phyloP scores from a whole-genome alignment of 2,329 filamentous ascomycete genomes.

The Sclerotiophoma versabilis region DNA sequence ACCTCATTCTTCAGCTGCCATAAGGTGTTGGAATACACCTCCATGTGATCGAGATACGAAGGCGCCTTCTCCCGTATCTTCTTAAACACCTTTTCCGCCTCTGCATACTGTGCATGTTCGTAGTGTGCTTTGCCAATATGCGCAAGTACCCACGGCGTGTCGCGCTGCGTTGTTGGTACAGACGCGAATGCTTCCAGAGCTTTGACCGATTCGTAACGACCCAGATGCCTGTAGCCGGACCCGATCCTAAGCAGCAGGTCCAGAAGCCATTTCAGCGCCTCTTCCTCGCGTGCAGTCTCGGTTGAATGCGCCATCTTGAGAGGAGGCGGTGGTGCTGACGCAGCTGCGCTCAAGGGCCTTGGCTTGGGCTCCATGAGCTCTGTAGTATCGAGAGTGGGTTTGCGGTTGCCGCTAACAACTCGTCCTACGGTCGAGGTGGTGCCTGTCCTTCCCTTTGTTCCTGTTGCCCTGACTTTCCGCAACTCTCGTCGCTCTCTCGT shows the following conservation, averaged over 20 bases:
- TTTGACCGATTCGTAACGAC: constrained; percentile 79
- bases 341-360: constrained; percentile 47
- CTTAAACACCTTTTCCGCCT: constrained; percentile 86
- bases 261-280: constrained; percentile 77
- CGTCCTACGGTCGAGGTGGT: constrained; percentile 78
- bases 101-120: constrained; percentile 84
- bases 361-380: constrained; percentile 72
- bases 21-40: constrained; percentile 97
- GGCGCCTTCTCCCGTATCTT: constrained; percentile 81
- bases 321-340: constrained; percentile 30
- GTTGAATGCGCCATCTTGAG: constrained; percentile 52
- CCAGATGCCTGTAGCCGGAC: constrained; percentile 77
- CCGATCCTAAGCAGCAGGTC: constrained; percentile 84
- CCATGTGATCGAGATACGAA: constrained; percentile 90
- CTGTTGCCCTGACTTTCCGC: constrained; percentile 83
- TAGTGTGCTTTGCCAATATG: constrained; percentile 91
- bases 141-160: constrained; percentile 91
- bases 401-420: constrained; percentile 89
- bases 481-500: constrained; percentile 73
- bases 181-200: constrained; percentile 76
- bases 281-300: constrained; percentile 72
- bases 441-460: constrained; percentile 67
- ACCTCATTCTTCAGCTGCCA: constrained; percentile 96
- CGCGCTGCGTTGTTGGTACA: constrained; percentile 76
- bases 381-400: constrained; percentile 70